A percentile compares a stretch with the other conserved stretches of the same genome.
Evolutionary conservation across 2,329 filamentous ascomycete species (phyloP).

Genomic region (Plectosphaerella sp.): DNA sequence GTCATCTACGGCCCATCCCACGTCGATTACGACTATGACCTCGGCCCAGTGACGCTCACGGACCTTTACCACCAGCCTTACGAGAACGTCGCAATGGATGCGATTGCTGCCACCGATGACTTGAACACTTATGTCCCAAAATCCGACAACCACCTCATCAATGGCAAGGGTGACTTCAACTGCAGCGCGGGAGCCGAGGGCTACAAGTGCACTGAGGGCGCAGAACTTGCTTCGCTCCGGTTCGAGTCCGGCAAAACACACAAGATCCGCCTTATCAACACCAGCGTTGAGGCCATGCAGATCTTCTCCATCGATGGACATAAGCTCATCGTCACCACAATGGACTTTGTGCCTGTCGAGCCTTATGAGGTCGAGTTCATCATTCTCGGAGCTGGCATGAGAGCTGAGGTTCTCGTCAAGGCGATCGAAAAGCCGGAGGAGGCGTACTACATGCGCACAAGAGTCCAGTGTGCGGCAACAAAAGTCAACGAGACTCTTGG

Average conservation of each 20-base stretch:
- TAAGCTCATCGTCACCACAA: constrained; percentile 3
- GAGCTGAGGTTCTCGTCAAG: constrained; percentile 8
- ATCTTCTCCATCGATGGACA: constrained; percentile 9
- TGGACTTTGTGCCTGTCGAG: constrained; percentile 8
- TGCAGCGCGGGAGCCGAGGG: too few species aligned
- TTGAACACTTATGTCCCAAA: too few species aligned
- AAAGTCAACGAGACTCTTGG: too few species aligned
- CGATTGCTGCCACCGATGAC: too few species aligned
- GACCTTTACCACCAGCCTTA: too few species aligned
- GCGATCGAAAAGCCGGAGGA: neutral
- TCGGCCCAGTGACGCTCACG: constrained; percentile 38
- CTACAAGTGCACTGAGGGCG: neutral
- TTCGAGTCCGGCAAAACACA: constrained; percentile 8
- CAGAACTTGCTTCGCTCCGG: neutral
- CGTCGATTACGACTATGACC: constrained; percentile 52
- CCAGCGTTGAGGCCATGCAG: constrained; percentile 8
- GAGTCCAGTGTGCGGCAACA: too few species aligned
- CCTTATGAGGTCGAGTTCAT: constrained; percentile 8
- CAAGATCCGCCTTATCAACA: constrained; percentile 9
- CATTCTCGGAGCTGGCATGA: constrained; percentile 3
- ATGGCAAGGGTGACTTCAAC: too few species aligned
- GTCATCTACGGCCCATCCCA: constrained; percentile 52
- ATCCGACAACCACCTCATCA: too few species aligned
- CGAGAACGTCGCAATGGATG: too few species aligned
- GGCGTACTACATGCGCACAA: too few species aligned